Conservation (phyloP, 2,329 filamentous ascomycete genomes). For the Sporothrix pallida region DNA sequence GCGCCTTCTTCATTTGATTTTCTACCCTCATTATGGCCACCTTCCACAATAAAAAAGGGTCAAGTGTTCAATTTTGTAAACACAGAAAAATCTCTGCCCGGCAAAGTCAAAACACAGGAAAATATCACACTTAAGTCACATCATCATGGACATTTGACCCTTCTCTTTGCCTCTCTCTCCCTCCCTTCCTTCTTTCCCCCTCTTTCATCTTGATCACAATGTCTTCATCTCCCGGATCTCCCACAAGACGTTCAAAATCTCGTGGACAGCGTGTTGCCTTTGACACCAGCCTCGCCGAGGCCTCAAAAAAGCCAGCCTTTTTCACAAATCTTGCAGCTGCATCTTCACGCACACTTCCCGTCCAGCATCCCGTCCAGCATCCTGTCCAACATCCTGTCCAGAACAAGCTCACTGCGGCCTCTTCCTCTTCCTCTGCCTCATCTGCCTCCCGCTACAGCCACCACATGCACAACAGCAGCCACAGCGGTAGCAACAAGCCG, state of each 20-base stretch:
- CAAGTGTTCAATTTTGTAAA: not conserved
- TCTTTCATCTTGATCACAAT: conserved; percentile 11
- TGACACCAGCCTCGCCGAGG: conserved; percentile 20
- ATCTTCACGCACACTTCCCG: not conserved
- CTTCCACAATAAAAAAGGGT: not conserved
- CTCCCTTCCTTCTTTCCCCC: not conserved
- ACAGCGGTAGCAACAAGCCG: not conserved
- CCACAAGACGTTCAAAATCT: not conserved
- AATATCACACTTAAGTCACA: not conserved
- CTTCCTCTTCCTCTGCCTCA: too few relatives aligned
- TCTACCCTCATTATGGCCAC: not conserved
- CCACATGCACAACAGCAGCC: not conserved
- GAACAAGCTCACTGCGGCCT: too few relatives aligned
- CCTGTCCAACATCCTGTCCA: too few relatives aligned
- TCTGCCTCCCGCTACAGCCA: not conserved
- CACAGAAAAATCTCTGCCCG: not conserved
- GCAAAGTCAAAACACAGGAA: too few relatives aligned
- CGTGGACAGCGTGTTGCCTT: conserved; percentile 35
- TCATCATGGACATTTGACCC: not conserved
- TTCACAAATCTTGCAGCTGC: conserved; percentile 28
- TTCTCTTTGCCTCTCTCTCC: not conserved
- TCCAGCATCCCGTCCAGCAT: not conserved
- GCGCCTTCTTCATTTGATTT: not conserved
- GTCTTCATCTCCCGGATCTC: conserved; percentile 29
- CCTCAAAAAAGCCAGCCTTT: conserved; percentile 21